These are phyloP conservation scores for Coniferiporia sulphurascens DNA, from an alignment of 1,284 basidiomycete genomes.

Conservation along the genomic window DNA sequence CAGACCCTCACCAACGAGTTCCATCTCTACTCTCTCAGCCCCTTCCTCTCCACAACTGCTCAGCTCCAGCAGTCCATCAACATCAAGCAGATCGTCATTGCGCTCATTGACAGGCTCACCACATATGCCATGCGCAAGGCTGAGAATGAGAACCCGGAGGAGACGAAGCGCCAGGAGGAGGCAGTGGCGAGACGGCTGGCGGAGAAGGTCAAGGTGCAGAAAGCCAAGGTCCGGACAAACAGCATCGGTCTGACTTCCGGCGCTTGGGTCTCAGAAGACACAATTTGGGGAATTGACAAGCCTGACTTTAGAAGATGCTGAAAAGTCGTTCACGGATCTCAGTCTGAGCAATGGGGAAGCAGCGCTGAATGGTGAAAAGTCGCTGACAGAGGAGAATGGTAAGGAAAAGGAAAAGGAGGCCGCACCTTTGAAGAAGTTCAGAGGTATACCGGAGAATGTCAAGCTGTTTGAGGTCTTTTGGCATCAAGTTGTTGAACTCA, in stretches of 20 bases:
- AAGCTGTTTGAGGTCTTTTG: constrained; percentile 95
- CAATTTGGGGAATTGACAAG: constrained; percentile 18
- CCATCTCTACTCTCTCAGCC: constrained; percentile 89
- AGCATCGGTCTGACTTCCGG: constrained; percentile 25
- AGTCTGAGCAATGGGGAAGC: too few relatives aligned
- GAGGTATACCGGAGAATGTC: constrained; percentile 89
- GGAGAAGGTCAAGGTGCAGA: too few relatives aligned
- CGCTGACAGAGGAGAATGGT: constrained; percentile 37
- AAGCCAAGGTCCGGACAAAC: constrained; percentile 53
- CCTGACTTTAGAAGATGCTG: constrained; percentile 25
- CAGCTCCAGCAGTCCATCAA: constrained; percentile 94
- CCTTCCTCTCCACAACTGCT: constrained; percentile 90
- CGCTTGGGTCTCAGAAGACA: constrained; percentile 19
- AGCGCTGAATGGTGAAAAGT: constrained; percentile 31
- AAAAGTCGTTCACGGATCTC: too few relatives aligned
- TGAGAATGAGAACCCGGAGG: too few relatives aligned
- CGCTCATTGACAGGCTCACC: constrained; percentile 91
- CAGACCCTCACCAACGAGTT: constrained; percentile 96
- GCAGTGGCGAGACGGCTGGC: too few relatives aligned
- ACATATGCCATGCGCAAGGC: too few relatives aligned
- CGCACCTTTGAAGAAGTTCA: too few relatives aligned
- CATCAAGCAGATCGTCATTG: constrained; percentile 86
- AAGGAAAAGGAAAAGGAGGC: constrained; percentile 40
- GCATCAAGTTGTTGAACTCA: constrained; percentile 93
- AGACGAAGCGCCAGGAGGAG: too few relatives aligned